Conservation (phyloP, 108 stramenopile genomes). For the Skeletonema potamos region DNA sequence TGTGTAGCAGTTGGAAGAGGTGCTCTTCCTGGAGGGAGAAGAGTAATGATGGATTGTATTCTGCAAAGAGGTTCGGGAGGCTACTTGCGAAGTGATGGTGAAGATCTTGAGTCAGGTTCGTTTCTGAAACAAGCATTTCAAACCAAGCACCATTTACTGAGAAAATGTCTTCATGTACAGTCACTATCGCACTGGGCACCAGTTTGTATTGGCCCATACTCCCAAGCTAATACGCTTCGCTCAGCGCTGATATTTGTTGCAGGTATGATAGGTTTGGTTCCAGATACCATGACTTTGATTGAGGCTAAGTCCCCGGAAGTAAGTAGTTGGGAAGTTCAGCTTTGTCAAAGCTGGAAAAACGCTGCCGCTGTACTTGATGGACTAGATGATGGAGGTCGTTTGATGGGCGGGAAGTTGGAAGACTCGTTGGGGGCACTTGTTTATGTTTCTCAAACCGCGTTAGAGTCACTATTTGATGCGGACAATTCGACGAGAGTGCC, state of each 20-base stretch:
- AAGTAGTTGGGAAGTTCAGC: constrained; percentile 55
- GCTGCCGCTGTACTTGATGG: constrained; percentile 79
- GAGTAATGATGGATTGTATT: constrained; percentile 82
- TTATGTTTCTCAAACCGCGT: constrained; percentile 50
- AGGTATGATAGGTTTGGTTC: constrained; percentile 92
- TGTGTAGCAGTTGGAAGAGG: constrained; percentile 79
- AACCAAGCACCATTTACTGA: constrained; percentile 56
- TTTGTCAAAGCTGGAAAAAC: constrained; percentile 85
- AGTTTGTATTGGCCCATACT: constrained; percentile 98
- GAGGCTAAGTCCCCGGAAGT: constrained; percentile 20
- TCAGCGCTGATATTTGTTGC: constrained; percentile 84
- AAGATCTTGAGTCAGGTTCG: constrained; percentile 8
- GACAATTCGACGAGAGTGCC: constrained; percentile 1
- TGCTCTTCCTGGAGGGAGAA: constrained; percentile 69
- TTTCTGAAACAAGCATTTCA: constrained; percentile 46
- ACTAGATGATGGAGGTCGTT: constrained; percentile 53
- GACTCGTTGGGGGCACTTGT: constrained; percentile 63
- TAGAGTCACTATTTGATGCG: constrained; percentile 11
- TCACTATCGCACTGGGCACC: constrained; percentile 96
- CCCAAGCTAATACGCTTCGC: constrained; percentile 90
- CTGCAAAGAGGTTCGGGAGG: constrained; percentile 72
- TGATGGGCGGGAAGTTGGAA: constrained; percentile 52
- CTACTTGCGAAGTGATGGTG: constrained; percentile 55
- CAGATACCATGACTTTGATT: constrained; percentile 83
- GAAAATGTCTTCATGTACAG: constrained; percentile 92